A percentile compares a stretch with the other conserved stretches of the same genome.
Evolutionary conservation across 208 protist genomes (phyloP).

Genomic region (Crithidia thermophila): DNA sequence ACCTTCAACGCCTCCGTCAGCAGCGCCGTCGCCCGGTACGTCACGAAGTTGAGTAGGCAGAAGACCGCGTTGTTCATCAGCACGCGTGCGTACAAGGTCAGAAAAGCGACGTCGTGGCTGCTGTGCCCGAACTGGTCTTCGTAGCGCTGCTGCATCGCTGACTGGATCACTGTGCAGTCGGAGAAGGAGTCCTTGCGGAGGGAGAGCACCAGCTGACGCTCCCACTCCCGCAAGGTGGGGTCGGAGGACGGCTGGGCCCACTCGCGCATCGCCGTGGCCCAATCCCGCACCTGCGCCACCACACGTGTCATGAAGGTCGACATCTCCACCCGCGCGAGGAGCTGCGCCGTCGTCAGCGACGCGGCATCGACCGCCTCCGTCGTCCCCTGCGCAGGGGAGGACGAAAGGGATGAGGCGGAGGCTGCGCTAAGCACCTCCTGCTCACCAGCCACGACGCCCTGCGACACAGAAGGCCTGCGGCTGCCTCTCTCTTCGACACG

Average conservation of each 20-base stretch:
- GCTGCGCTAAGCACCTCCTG: too few relatives aligned
- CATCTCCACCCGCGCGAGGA: slow-evolving; percentile 18
- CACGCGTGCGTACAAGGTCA: slow-evolving; percentile 61
- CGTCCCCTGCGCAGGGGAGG: not conserved
- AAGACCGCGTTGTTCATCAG: slow-evolving; percentile 77
- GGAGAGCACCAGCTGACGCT: slow-evolving; percentile 38
- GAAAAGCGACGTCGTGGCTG: slow-evolving; percentile 28
- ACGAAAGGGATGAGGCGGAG: too few relatives aligned
- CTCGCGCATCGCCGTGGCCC: slow-evolving; percentile 20
- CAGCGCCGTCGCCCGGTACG: slow-evolving; percentile 41
- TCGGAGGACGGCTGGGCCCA: slow-evolving; percentile 39
- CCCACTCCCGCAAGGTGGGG: slow-evolving; percentile 38
- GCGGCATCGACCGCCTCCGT: not conserved
- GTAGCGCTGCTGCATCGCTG: slow-evolving; percentile 41
- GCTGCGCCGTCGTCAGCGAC: slow-evolving; percentile 19
- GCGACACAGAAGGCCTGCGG: too few relatives aligned
- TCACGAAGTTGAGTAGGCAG: slow-evolving; percentile 63
- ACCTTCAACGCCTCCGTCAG: slow-evolving; percentile 51
- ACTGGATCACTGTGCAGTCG: slow-evolving; percentile 38
- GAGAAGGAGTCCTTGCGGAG: slow-evolving; percentile 42
- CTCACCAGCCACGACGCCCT: too few relatives aligned
- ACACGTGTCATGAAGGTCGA: slow-evolving; percentile 24
- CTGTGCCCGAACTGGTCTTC: slow-evolving; percentile 29
- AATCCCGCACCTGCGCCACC: slow-evolving; percentile 20
- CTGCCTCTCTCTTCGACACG: too few relatives aligned